These are phyloP conservation scores for Amphirosellinia nigrospora DNA, from an alignment of 495 filamentous ascomycete genomes.

Conservation along the genomic window DNA sequence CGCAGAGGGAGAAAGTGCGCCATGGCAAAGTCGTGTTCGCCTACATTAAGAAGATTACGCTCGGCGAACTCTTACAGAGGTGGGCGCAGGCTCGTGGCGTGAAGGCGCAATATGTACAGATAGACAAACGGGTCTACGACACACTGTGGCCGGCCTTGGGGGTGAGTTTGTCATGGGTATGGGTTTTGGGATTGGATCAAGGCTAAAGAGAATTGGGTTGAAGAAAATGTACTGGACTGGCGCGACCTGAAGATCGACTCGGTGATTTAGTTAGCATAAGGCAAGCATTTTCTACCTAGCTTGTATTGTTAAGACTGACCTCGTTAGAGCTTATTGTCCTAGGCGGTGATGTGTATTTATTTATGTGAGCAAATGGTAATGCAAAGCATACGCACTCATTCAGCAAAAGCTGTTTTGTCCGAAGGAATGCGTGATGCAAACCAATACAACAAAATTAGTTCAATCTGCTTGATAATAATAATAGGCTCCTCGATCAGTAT, in stretches of 20 bases:
- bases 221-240: background rate
- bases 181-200: constrained; percentile 43
- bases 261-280: background rate
- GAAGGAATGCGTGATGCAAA: too few species aligned
- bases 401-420: too few species aligned
- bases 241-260: background rate
- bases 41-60: background rate
- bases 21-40: background rate
- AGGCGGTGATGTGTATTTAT: too few species aligned
- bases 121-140: constrained; percentile 36
- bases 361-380: too few species aligned
- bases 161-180: constrained; percentile 50
- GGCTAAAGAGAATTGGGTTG: constrained; percentile 42
- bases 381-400: too few species aligned
- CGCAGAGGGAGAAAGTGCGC: background rate
- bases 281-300: too few species aligned
- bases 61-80: constrained; percentile 2
- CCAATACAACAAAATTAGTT: too few species aligned
- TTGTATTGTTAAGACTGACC: too few species aligned
- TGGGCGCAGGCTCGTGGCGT: background rate
- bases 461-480: background rate
- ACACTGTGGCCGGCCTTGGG: constrained; percentile 45
- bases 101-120: constrained; percentile 33
- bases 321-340: too few species aligned
- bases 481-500: background rate